phyloP scores from a whole-genome alignment of 2,329 filamentous ascomycete species.

The Calonectria ilicicola region DNA sequence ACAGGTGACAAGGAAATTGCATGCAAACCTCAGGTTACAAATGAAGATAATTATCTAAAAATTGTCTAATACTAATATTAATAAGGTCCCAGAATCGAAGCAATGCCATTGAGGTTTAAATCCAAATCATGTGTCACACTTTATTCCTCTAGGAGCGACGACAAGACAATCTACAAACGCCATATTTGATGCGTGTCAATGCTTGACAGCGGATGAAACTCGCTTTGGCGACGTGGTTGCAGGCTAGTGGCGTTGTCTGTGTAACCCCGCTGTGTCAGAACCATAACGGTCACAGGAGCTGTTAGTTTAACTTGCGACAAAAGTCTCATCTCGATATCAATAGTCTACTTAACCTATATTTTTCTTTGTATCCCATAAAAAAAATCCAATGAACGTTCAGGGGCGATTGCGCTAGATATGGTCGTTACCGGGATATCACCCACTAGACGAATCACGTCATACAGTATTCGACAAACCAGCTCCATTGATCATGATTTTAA shows the following conservation, averaged over 20 bases:
- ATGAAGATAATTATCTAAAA: background rate
- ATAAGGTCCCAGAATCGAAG: background rate
- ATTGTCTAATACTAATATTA: background rate
- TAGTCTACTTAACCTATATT: background rate
- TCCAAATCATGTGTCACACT: background rate
- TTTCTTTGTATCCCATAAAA: too few relatives aligned
- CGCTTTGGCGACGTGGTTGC: background rate
- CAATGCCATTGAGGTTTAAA: background rate
- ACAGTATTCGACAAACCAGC: background rate
- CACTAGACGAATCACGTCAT: background rate
- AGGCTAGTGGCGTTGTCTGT: background rate
- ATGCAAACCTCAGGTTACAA: background rate
- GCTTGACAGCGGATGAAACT: background rate
- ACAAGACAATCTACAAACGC: background rate
- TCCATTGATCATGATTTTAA: background rate
- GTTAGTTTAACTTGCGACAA: background rate
- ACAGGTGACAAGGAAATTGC: background rate
- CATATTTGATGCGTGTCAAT: background rate
- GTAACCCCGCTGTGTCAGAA: background rate
- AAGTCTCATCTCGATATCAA: background rate
- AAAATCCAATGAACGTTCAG: background rate
- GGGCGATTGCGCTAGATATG: background rate
- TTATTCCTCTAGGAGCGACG: background rate
- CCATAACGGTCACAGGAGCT: background rate
- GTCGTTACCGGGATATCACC: background rate